Conservation (phyloP, 2,329 filamentous ascomycete species). For the Fusarium hainanense region DNA sequence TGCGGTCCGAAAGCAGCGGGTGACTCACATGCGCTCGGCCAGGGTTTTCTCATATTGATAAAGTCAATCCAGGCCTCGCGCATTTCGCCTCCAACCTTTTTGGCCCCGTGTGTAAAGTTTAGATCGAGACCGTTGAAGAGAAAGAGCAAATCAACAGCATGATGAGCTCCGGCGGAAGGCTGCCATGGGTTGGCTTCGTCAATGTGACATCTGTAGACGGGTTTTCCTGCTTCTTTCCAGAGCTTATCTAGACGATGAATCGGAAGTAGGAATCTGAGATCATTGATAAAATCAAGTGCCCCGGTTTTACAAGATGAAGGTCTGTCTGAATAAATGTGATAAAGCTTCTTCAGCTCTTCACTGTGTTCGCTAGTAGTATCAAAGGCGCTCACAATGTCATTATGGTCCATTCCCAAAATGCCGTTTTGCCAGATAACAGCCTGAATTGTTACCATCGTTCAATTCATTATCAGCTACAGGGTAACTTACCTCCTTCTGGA, state of each 20-base stretch:
- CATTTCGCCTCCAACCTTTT: conserved; percentile 38
- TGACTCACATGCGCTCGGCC: conserved; percentile 31
- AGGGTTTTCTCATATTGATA: conserved; percentile 51
- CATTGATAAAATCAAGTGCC: conserved; percentile 54
- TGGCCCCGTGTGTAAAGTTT: conserved; percentile 49
- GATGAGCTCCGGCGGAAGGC: conserved; percentile 57
- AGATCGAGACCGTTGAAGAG: conserved; percentile 56
- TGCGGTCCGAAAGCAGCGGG: conserved; percentile 52
- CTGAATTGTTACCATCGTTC: background rate
- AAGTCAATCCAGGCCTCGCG: conserved; percentile 56
- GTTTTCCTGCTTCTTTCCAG: conserved; percentile 39
- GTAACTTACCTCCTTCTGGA: conserved; percentile 5
- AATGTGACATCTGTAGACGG: conserved; percentile 55
- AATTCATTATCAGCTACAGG: fast-evolving
- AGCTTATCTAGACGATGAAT: conserved; percentile 5
- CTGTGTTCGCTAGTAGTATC: conserved; percentile 20
- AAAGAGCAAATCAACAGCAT: conserved; percentile 59
- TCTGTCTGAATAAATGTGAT: conserved; percentile 55
- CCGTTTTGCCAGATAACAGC: conserved; percentile 3
- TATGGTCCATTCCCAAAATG: background rate
- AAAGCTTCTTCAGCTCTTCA: conserved; percentile 52
- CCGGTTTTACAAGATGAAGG: conserved; percentile 55
- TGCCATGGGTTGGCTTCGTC: conserved; percentile 62
- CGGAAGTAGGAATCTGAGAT: conserved; percentile 48
- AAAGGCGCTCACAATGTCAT: background rate